phyloP scores from a whole-genome alignment of 78 protist genomes.

The Dictyostelium purpureum region DNA sequence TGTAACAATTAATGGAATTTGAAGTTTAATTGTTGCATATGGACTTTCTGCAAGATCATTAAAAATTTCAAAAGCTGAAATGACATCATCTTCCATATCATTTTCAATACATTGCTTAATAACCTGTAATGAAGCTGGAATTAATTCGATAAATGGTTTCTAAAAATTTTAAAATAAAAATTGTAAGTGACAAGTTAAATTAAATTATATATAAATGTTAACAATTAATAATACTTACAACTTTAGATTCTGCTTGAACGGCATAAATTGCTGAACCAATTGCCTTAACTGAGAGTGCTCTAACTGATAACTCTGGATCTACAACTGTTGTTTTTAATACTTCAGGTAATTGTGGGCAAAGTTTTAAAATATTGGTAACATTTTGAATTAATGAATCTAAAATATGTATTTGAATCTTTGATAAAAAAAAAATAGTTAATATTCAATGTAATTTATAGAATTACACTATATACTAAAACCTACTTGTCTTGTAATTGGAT shows the following conservation, averaged over 20 bases:
- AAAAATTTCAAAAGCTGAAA: conserved; percentile 65
- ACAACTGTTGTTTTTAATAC: conserved; percentile 3
- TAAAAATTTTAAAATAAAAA: not conserved
- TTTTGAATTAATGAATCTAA: conserved; percentile 37
- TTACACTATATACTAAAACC: not conserved
- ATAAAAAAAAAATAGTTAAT: not conserved
- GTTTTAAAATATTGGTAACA: not conserved
- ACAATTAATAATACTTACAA: not conserved
- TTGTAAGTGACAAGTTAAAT: not conserved
- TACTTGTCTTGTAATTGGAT: conserved; percentile 32
- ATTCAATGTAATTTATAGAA: not conserved
- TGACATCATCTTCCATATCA: conserved; percentile 68
- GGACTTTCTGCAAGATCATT: conserved; percentile 77
- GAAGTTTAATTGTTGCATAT: not conserved
- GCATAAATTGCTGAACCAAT: conserved; percentile 37
- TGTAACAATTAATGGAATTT: conserved; percentile 10
- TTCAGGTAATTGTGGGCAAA: not conserved
- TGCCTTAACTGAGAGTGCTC: conserved; percentile 57
- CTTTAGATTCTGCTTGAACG: not conserved
- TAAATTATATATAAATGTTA: too few species aligned
- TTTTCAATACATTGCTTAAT: conserved; percentile 40
- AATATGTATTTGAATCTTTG: conserved; percentile 37
- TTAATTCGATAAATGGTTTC: conserved; percentile 14
- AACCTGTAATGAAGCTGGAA: conserved; percentile 58
- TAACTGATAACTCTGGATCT: conserved; percentile 38